Percentiles rank a stretch among this genome's conserved stretches.
These are phyloP conservation scores for Quercus cerris DNA, from an alignment of 306 rosid genomes.

Conservation along the genomic window DNA sequence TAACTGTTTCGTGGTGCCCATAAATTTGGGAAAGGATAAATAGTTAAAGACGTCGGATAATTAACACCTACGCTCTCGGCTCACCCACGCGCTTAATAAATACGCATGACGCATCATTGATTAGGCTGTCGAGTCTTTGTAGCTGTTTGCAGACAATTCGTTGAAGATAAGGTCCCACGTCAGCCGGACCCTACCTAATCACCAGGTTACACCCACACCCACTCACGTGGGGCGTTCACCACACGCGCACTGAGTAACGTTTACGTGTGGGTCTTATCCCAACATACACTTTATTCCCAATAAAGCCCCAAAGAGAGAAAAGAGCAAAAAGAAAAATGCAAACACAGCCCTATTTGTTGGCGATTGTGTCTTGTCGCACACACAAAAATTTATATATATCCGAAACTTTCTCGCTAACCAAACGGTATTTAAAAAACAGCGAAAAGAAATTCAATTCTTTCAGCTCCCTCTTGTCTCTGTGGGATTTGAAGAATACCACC, in stretches of 20 bases:
- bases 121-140: too few species aligned
- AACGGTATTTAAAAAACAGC: background rate
- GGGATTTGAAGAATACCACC: background rate
- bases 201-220: background rate
- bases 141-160: background rate
- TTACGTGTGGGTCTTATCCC: conserved; percentile 21
- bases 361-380: background rate
- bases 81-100: too few species aligned
- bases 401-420: conserved; percentile 10
- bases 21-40: too few species aligned
- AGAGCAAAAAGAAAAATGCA: background rate
- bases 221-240: background rate
- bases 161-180: conserved; percentile 50
- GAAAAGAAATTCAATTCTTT: background rate
- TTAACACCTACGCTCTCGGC: too few species aligned
- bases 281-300: background rate
- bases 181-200: conserved; percentile 12
- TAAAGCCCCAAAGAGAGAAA: too few species aligned
- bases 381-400: background rate
- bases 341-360: background rate
- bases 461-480: background rate
- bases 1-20: too few species aligned
- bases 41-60: too few species aligned
- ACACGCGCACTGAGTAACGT: background rate
- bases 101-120: too few species aligned